Evolutionary conservation across 139 green algal genomes (phyloP).

Genomic region (Chlorella sp.): DNA sequence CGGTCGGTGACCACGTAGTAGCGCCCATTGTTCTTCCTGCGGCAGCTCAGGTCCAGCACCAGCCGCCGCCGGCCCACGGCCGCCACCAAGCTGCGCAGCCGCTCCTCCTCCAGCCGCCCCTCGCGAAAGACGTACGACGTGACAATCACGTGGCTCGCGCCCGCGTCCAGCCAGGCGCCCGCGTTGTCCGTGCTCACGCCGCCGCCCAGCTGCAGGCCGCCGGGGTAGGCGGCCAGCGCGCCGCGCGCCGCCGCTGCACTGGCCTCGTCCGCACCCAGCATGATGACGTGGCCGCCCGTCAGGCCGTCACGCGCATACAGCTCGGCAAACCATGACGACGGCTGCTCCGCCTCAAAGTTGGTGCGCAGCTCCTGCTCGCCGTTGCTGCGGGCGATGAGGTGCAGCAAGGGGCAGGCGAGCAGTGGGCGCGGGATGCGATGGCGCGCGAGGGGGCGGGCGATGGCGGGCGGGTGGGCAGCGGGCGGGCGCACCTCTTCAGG

Average conservation of each 20-base stretch:
- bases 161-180: slow-evolving; percentile 82
- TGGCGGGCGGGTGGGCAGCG: neutral
- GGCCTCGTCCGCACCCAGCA: slow-evolving; percentile 86
- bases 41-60: slow-evolving; percentile 95
- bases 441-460: neutral
- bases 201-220: slow-evolving; percentile 93
- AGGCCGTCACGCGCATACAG: slow-evolving; percentile 87
- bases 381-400: slow-evolving; percentile 10
- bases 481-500: slow-evolving; percentile 40
- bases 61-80: slow-evolving; percentile 84
- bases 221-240: slow-evolving; percentile 82
- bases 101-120: slow-evolving; percentile 81
- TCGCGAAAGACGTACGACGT: slow-evolving; percentile 94
- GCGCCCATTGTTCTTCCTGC: slow-evolving; percentile 61
- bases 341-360: slow-evolving; percentile 94
- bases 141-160: slow-evolving; percentile 96
- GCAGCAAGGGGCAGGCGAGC: neutral
- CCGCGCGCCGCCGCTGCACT: slow-evolving; percentile 63
- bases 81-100: slow-evolving; percentile 76
- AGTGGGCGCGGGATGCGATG: neutral
- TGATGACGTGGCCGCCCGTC: slow-evolving; percentile 96
- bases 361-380: slow-evolving; percentile 64
- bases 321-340: slow-evolving; percentile 79
- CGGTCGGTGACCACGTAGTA: slow-evolving; percentile 80
- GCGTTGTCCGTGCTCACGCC: slow-evolving; percentile 91